Base-by-base conservation (phyloP, 2,329 filamentous ascomycete genomes). In the Coniella vitis region DNA sequence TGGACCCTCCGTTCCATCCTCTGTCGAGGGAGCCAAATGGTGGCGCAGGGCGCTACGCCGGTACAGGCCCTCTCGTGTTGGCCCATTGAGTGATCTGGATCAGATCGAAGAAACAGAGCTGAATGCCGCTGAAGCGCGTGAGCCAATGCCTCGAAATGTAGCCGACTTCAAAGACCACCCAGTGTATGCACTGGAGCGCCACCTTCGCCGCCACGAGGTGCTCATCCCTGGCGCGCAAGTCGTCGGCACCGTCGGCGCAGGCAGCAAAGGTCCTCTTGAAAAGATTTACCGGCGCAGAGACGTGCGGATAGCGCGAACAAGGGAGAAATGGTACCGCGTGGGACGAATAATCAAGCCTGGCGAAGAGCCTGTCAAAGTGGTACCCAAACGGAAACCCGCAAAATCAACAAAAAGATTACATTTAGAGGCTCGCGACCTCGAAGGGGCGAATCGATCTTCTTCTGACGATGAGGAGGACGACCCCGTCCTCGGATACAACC, bases 111-210 rank as follows among this genome's bases (percentile, higher is more conserved):
- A 89, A 52, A 83, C 78, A 13, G 87, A 93, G 60, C 70, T 98
- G 9, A 74, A 77, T 3, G 80, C 82, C 4, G 77, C 79, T 48
- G 84, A 87, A 56, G 81, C 84, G 0, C 74, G 79, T 20, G 93
- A 98, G 69, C 79, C 82, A 1, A 91, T 95, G 81, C 90, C 90
- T 0, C 83, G 82, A 47, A 94, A 89, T 58, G 80, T 95, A 2
- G 80, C 84, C 46, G 90, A 95, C 62, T 94, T 95, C 61, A 94
- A 91, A 62, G 78, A 86, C 53, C 90, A 95, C 61, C 89, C 90
- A 0, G 67, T 87, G 10, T 91, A 86, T 60, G 91, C 89, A 0
- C 73, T 98, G 1, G 87, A 94, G 65, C 75, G 91, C 41, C 91
- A 98, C 65, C 65, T 98, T 25, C 82, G 82, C 44, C 78, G 85